These are phyloP conservation scores for Cyclospora cayetanensis DNA, from an alignment of 169 alveolate genomes.

Conservation along the genomic window DNA sequence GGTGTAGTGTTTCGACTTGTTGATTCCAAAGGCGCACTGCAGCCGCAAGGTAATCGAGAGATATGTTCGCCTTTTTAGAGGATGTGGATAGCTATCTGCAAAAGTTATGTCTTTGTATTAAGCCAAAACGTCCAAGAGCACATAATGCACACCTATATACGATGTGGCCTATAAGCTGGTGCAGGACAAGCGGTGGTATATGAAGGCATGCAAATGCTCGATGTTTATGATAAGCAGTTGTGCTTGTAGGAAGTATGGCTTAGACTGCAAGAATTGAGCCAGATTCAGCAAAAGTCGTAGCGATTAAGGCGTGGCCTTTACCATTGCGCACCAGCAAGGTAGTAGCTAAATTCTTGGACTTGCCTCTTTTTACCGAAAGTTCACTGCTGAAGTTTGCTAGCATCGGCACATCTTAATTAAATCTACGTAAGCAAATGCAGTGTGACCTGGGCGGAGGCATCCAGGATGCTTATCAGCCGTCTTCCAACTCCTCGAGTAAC, in stretches of 20 bases:
- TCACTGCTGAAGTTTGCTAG: not conserved
- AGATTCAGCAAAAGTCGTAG: not conserved
- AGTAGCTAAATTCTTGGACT: not conserved
- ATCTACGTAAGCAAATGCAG: not conserved
- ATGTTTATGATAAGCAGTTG: not conserved
- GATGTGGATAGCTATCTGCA: no score
- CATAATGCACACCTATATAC: not conserved
- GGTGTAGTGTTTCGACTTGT: no score
- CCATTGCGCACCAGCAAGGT: not conserved
- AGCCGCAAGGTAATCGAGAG: no score
- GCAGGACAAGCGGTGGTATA: not conserved
- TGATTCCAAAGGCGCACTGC: no score
- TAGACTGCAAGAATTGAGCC: not conserved
- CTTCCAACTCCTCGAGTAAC: no score
- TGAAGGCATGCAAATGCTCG: not conserved
- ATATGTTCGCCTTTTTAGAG: no score
- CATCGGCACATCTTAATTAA: not conserved
- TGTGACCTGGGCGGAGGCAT: not conserved
- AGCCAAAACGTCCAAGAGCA: not conserved
- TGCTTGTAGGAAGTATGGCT: not conserved
- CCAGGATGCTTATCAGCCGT: not conserved
- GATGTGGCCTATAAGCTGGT: not conserved
- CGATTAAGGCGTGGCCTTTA: not conserved
- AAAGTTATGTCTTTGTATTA: no score
- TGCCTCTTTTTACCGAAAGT: not conserved